Evolutionary conservation across 176 grass and related monocot genomes (phyloP).

Genomic region (Metroxylon sagu): DNA sequence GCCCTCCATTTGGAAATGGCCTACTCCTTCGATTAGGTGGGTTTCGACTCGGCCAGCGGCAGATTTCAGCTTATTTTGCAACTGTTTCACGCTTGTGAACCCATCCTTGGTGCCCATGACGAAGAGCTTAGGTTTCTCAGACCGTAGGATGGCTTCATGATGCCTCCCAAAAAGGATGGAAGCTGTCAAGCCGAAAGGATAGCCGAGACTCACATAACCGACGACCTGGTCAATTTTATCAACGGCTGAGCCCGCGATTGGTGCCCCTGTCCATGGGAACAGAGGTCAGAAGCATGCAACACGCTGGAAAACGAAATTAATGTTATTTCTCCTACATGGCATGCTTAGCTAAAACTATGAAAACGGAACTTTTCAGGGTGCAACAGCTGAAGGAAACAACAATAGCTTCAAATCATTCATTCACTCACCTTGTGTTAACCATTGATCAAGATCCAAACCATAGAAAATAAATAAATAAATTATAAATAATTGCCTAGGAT

Average conservation of each 20-base stretch:
- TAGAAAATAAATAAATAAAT: no score
- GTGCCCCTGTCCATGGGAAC: slow-evolving; percentile 45
- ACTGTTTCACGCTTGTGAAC: slow-evolving; percentile 85
- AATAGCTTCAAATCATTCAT: no score
- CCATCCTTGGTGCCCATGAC: slow-evolving; percentile 94
- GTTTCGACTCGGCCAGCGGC: slow-evolving; percentile 62
- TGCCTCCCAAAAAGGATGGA: slow-evolving; percentile 88
- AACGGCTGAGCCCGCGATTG: slow-evolving; percentile 73
- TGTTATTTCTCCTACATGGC: no score
- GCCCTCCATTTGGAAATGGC: slow-evolving; percentile 92
- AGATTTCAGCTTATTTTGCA: slow-evolving; percentile 77
- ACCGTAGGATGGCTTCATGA: slow-evolving; percentile 71
- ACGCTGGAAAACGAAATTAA: no score
- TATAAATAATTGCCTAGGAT: no score
- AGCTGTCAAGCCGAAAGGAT: slow-evolving; percentile 75
- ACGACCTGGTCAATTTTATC: slow-evolving; percentile 80
- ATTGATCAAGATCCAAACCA: no score
- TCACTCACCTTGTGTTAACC: no score
- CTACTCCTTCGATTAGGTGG: slow-evolving; percentile 75
- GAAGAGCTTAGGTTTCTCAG: slow-evolving; percentile 68
- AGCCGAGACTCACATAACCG: slow-evolving; percentile 80
- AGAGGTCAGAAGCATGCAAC: background rate
- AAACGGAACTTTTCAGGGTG: no score
- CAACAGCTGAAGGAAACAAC: no score
- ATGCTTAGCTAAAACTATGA: no score